Evolutionary conservation across 306 rosid species (phyloP).

Genomic region (Castanospermum australe): DNA sequence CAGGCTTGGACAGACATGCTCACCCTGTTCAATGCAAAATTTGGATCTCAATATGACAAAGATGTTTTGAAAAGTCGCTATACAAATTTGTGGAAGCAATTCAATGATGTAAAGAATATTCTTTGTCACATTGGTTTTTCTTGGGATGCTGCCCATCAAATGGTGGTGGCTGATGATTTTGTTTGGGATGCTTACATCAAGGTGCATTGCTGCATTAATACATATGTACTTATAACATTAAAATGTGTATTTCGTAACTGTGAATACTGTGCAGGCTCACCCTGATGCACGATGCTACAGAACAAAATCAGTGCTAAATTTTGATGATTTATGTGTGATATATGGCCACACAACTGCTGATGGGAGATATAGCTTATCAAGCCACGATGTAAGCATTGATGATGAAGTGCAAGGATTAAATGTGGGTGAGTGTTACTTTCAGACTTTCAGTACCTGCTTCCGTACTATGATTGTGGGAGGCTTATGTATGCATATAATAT

Average conservation of each 20-base stretch:
- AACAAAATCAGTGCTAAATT: slow-evolving; percentile 60
- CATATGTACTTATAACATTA: neutral
- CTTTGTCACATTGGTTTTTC: slow-evolving; percentile 66
- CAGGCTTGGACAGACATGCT: slow-evolving; percentile 81
- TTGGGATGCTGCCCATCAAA: slow-evolving; percentile 68
- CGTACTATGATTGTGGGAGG: neutral
- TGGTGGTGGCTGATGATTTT: slow-evolving; percentile 71
- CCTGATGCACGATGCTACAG: slow-evolving; percentile 66
- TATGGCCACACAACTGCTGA: slow-evolving; percentile 67
- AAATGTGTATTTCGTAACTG: neutral
- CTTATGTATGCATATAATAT: neutral
- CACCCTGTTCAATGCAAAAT: slow-evolving; percentile 56
- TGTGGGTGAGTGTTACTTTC: slow-evolving; percentile 41
- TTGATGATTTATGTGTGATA: slow-evolving; percentile 64
- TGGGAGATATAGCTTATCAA: slow-evolving; percentile 85
- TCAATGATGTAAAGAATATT: slow-evolving; percentile 66
- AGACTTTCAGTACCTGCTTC: neutral
- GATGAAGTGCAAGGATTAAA: slow-evolving; percentile 51
- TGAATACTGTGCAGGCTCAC: slow-evolving; percentile 40
- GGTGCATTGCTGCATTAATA: slow-evolving; percentile 29
- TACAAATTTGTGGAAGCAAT: slow-evolving; percentile 76
- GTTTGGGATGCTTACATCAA: slow-evolving; percentile 66
- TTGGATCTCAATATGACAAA: slow-evolving; percentile 68
- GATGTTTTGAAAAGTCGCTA: slow-evolving; percentile 75
- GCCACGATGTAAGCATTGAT: slow-evolving; percentile 65